Conservation (phyloP, 768 basidiomycete genomes). For the Boletellus emodensis region DNA sequence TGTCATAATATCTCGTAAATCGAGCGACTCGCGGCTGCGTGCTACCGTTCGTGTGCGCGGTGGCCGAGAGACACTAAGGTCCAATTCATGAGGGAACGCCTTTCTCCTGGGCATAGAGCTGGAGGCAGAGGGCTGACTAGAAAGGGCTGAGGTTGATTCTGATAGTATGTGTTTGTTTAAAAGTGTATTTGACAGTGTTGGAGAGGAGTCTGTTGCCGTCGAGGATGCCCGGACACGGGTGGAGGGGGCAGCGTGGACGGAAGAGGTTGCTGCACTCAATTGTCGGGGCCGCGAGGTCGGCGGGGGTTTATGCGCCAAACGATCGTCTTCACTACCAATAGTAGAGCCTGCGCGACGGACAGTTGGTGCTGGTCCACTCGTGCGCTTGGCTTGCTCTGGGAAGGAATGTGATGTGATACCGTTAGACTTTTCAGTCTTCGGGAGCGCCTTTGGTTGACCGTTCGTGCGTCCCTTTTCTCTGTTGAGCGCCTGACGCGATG, state of each 20-base stretch:
- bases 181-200: slow-evolving; percentile 5
- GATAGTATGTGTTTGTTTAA: slow-evolving; percentile 29
- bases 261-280: slow-evolving; percentile 41
- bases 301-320: slow-evolving; percentile 25
- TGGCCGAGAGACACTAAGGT: slow-evolving; percentile 24
- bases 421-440: slow-evolving; percentile 24
- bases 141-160: slow-evolving; percentile 27
- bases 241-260: slow-evolving; percentile 28
- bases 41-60: slow-evolving; percentile 44
- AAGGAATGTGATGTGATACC: slow-evolving; percentile 12
- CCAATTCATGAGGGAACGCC: slow-evolving; percentile 27
- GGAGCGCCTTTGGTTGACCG: slow-evolving; percentile 24
- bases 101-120: slow-evolving; percentile 20
- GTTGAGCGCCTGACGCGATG: slow-evolving; percentile 55
- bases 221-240: slow-evolving; percentile 31
- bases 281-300: slow-evolving; percentile 45
- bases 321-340: slow-evolving; percentile 56
- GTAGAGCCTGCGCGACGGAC: slow-evolving; percentile 59
- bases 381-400: slow-evolving; percentile 24
- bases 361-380: slow-evolving; percentile 39
- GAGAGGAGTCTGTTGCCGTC: slow-evolving; percentile 29
- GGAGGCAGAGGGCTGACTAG: slow-evolving; percentile 24
- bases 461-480: slow-evolving; percentile 55
- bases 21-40: slow-evolving; percentile 62
- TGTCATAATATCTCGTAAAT: slow-evolving; percentile 72